Percentiles rank a stretch among this genome's conserved stretches.
phyloP scores from a whole-genome alignment of 176 grass and related monocot genomes.

The Carex pumila region DNA sequence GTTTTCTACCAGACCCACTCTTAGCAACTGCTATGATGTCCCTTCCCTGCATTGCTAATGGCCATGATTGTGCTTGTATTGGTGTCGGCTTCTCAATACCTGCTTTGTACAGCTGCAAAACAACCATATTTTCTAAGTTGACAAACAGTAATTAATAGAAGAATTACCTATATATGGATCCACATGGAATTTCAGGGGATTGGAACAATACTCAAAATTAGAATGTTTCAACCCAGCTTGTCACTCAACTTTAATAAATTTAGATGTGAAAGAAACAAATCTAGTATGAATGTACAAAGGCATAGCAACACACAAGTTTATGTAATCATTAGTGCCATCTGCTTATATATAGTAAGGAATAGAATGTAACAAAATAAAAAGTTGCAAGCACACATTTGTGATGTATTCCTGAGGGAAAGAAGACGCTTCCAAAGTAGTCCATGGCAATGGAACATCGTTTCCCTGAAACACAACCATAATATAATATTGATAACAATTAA shows the following conservation, averaged over 20 bases:
- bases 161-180: not conserved
- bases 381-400: slow-evolving; percentile 30
- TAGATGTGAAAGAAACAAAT: too few species aligned
- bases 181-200: not conserved
- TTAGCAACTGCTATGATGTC: slow-evolving; percentile 86
- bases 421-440: slow-evolving; percentile 54
- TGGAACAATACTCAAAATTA: too few species aligned
- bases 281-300: too few species aligned
- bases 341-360: not conserved
- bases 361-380: not conserved
- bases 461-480: slow-evolving; percentile 30
- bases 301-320: too few species aligned
- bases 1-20: slow-evolving; percentile 85
- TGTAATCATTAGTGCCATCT: not conserved
- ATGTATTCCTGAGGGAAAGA: slow-evolving; percentile 58
- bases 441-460: slow-evolving; percentile 41
- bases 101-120: slow-evolving; percentile 48
- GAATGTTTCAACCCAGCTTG: too few species aligned
- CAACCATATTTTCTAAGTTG: not conserved
- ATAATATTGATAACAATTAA: not conserved
- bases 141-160: slow-evolving; percentile 3
- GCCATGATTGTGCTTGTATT: slow-evolving; percentile 89
- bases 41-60: slow-evolving; percentile 56
- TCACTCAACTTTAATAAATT: too few species aligned
- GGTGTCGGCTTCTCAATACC: slow-evolving; percentile 64